These are phyloP conservation scores for Parmelia sp. DNA, from an alignment of 495 filamentous ascomycete genomes.

Conservation along the genomic window DNA sequence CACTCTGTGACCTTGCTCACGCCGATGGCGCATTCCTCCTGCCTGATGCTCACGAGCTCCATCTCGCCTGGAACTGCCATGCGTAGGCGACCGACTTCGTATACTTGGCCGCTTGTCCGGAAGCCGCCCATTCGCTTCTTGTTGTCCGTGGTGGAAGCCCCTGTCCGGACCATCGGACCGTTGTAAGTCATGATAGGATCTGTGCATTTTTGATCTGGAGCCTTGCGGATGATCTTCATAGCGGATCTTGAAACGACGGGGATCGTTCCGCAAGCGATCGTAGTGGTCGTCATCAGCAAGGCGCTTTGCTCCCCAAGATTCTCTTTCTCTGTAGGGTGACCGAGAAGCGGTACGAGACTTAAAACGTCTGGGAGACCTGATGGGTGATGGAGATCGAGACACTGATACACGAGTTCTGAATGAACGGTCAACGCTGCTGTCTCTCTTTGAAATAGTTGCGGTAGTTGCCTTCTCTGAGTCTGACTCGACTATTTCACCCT, in stretches of 20 bases:
- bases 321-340: slow-evolving; percentile 36
- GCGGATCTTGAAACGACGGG: slow-evolving; percentile 54
- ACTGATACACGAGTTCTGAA: slow-evolving; percentile 48
- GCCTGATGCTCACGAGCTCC: slow-evolving; percentile 2
- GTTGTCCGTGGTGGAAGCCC: slow-evolving; percentile 49
- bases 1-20: slow-evolving; percentile 9
- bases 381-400: slow-evolving; percentile 46
- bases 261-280: slow-evolving; percentile 43
- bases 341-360: slow-evolving; percentile 36
- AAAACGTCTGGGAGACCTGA: slow-evolving; percentile 38
- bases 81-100: slow-evolving; percentile 57
- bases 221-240: slow-evolving; percentile 47
- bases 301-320: slow-evolving; percentile 60
- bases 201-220: slow-evolving; percentile 40
- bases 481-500: slow-evolving; percentile 85
- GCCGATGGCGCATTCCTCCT: neutral
- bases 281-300: slow-evolving; percentile 59
- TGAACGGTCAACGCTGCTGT: slow-evolving; percentile 69
- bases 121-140: slow-evolving; percentile 29
- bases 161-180: slow-evolving; percentile 46
- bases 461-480: slow-evolving; percentile 65
- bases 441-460: slow-evolving; percentile 70
- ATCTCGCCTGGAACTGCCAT: slow-evolving; percentile 1
- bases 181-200: slow-evolving; percentile 62
- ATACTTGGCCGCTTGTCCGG: slow-evolving; percentile 58